A percentile compares a stretch with the other conserved stretches of the same genome.
phyloP scores from a whole-genome alignment of 441 rosid genomes.

The Croton laevigatus region DNA sequence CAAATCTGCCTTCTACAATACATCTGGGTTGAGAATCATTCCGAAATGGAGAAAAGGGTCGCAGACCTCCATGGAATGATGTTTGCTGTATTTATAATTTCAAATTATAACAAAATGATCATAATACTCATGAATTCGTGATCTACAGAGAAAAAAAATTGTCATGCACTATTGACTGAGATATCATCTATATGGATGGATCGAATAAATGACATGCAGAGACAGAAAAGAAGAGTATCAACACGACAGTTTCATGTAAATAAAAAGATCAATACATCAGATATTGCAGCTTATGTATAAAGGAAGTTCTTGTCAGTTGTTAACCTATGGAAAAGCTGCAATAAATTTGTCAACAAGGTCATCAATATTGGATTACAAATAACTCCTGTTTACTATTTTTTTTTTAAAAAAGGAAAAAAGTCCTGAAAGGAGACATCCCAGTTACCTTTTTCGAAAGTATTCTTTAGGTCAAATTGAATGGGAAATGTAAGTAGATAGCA shows the following conservation, averaged over 20 bases:
- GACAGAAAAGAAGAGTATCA: not conserved
- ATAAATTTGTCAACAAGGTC: not conserved
- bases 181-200: not conserved
- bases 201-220: not conserved
- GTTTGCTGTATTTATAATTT: slow-evolving; percentile 39
- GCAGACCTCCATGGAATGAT: slow-evolving; percentile 45
- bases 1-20: slow-evolving; percentile 40
- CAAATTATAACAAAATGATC: slow-evolving; percentile 9
- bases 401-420: not conserved
- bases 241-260: not conserved
- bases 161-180: not conserved
- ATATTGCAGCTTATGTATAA: not conserved
- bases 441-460: not conserved
- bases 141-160: not conserved
- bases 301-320: not conserved
- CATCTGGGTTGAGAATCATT: slow-evolving; percentile 49
- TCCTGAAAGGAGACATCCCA: not conserved
- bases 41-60: slow-evolving; percentile 35
- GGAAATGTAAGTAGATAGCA: too few species aligned
- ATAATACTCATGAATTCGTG: not conserved
- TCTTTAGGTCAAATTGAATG: not conserved
- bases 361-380: too few species aligned
- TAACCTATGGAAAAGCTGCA: not conserved
- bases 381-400: not conserved
- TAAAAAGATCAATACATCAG: not conserved